Base-by-base conservation (phyloP, 1,284 basidiomycete species). In the Golubevia sp. region DNA sequence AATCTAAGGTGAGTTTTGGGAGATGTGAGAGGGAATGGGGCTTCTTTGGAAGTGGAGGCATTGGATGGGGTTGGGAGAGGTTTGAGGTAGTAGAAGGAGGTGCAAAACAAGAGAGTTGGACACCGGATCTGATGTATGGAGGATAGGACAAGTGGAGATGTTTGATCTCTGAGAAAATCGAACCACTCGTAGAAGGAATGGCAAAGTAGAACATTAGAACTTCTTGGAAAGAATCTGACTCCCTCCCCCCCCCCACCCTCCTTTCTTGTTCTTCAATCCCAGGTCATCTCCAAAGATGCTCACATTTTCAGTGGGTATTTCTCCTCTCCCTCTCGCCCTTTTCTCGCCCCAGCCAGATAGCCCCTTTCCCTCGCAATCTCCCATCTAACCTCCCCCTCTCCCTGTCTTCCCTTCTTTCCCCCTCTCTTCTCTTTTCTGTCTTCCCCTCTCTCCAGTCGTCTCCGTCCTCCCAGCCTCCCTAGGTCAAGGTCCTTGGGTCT, bases 391-490 rank as follows among this genome's bases (percentile, higher is more conserved):
- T n/a, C n/a, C n/a, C n/a, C n/a, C 30, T 34, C 30, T 34, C 30
- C 30, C 11, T 34, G 4, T 11, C 11, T 34, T 11, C 4, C 30
- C 11, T 34, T 34, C 30, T 34, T 11, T 5, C 30, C 30, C 11
- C 11, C 30, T 11, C 4, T 34, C 30, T 34, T 23, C 21, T 51
- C 21, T 52, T 63, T 64, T 54, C 51, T 38, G 54, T 55, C 18
- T 11, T 11, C 18, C 13, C 38, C 18, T 3, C 2, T 6, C 23
- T n/a, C 13, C 49, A 62, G 64, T 76, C 27, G 73, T 68, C 61
- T 77, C 78, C 20, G 75, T 81, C 4, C 67, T 81, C 0, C 77
- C 77, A 1, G 73, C 78, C 30, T 77, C 76, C 56, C 74, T 77
- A 21, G 68, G 79, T 6, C 64, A 63, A 3, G 74, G 73, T 1